Evolutionary conservation across 768 basidiomycete genomes (phyloP), one percentile per base, ranked within the genome.

Genomic region (Mycena amicta): DNA sequence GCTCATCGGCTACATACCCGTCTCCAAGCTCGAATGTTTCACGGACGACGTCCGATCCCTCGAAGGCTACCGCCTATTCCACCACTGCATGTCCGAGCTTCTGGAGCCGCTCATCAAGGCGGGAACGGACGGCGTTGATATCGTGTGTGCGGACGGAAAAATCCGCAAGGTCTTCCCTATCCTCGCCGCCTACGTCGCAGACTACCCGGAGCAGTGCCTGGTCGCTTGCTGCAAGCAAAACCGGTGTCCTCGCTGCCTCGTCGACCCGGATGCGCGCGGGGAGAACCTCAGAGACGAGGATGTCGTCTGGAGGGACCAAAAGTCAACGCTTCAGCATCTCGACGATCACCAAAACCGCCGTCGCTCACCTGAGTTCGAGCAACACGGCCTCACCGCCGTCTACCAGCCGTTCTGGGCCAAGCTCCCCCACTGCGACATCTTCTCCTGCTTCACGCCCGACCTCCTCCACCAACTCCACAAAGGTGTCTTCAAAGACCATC

Each of bases 391-490:
- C 18, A 37, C 33, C 11, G 18, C 33, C 33, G 18, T 8, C 18
- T 43, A 6, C 43, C 8, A 61, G 5, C 76, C 72, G 12, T 76
- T 73, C 58, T 76, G 75, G 75, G 52, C 30, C 1, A 56, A 72
- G 23, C 62, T 77, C 3, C 74, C 74, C 0, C 64, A 71, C 57
- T 51, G 55, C 52, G 54, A 77, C 53, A 77, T 78, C 30, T 74
- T 71, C 63, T 1, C 28, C 0, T 61, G 56, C 20, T 55, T 78
- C 39, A 73, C 74, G 1, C 76, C 77, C 0, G 75, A 78, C 58
- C 47, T 77, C 31, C 69, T 79, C 12, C 77, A 79, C 61, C 75
- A 79, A 60, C 62, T 79, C 0, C 72, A 77, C 62, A 74, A 78
- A 52, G 77, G 77, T 1, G 57, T 77, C 11, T 74, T 77, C 70